Conservation (phyloP, 2,329 filamentous ascomycete species). For the Aspergillus aculeatus region DNA sequence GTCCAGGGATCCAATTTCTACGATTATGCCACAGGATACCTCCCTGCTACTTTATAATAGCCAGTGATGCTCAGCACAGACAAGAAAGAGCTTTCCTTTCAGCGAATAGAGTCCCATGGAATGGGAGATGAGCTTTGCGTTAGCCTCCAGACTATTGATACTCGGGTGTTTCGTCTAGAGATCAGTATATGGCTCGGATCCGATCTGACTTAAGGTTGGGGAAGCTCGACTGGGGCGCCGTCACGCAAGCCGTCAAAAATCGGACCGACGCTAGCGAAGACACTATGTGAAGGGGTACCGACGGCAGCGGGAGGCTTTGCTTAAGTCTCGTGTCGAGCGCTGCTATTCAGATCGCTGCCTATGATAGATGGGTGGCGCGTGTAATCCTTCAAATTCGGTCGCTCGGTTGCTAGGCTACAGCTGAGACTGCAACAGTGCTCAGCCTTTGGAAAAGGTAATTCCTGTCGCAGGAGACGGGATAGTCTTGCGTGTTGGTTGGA, state of each 20-base stretch:
- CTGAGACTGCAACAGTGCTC: background rate
- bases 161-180: background rate
- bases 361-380: background rate
- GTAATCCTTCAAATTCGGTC: too few species aligned
- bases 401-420: background rate
- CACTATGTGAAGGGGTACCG: background rate
- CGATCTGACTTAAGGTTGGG: background rate
- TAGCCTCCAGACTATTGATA: background rate
- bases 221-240: background rate
- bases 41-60: too few species aligned
- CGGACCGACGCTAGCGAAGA: background rate
- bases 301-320: background rate
- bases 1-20: background rate
- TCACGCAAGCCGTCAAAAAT: background rate
- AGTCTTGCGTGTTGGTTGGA: background rate
- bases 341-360: background rate
- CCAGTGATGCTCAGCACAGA: background rate
- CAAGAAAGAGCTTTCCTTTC: background rate
- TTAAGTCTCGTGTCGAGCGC: background rate
- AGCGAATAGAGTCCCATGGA: too few species aligned
- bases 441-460: background rate
- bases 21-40: background rate
- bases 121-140: background rate
- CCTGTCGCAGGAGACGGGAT: background rate
- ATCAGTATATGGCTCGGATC: background rate